A percentile compares a stretch with the other conserved stretches of the same genome.
Evolutionary conservation across 2,329 filamentous ascomycete genomes (phyloP).

Genomic region (Metarhizium anisopliae): DNA sequence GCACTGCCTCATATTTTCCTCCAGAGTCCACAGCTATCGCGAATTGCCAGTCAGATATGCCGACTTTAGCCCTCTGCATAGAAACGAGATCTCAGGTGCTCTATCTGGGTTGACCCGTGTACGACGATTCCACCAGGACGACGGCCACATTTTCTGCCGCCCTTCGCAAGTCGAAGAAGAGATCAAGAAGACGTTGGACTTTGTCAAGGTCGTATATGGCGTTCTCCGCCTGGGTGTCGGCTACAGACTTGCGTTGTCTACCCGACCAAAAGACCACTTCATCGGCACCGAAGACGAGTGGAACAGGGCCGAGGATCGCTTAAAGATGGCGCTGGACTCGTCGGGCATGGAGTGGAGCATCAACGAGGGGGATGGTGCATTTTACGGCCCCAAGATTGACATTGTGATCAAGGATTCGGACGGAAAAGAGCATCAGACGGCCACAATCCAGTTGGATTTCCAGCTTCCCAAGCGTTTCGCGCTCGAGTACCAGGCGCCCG

Average conservation of each 20-base stretch:
- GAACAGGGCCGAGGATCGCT: constrained; percentile 33
- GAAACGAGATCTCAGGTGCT: constrained; percentile 77
- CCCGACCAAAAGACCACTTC: constrained; percentile 64
- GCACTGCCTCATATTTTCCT: constrained; percentile 76
- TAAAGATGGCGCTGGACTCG: constrained; percentile 42
- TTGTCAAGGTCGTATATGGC: constrained; percentile 63
- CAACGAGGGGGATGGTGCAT: constrained; percentile 77
- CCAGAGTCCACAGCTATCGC: constrained; percentile 63
- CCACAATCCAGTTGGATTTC: constrained; percentile 84
- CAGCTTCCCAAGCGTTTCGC: constrained; percentile 78
- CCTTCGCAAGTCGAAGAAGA: constrained; percentile 66
- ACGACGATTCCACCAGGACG: constrained; percentile 81
- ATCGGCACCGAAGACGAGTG: constrained; percentile 65
- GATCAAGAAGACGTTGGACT: constrained; percentile 64
- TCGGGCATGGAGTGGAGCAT: constrained; percentile 65
- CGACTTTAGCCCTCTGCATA: constrained; percentile 79
- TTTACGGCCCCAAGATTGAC: constrained; percentile 89
- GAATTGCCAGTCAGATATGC: constrained; percentile 78
- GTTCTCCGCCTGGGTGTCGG: constrained; percentile 58
- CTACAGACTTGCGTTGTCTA: constrained; percentile 71
- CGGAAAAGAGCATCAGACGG: constrained; percentile 81
- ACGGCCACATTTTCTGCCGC: constrained; percentile 84
- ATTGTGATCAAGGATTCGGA: constrained; percentile 71
- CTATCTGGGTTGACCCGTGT: constrained; percentile 77
- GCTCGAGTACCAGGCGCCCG: constrained; percentile 63